Percentiles rank a stretch among this genome's conserved stretches.
phyloP scores from a whole-genome alignment of 2,329 filamentous ascomycete genomes.

The Nannizziopsis barbatae region DNA sequence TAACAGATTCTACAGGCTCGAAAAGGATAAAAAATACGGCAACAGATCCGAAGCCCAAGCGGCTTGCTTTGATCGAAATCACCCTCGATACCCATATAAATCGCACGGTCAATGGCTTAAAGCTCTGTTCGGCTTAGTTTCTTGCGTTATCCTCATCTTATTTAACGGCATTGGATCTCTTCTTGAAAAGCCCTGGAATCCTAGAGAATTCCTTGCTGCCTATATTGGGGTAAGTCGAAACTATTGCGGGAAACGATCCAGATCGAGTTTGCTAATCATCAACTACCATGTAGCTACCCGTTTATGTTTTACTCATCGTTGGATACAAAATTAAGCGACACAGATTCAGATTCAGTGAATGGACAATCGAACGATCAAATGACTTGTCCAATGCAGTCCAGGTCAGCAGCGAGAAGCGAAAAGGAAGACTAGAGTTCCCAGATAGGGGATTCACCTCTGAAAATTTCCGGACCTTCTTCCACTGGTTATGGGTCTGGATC shows the following conservation, averaged over 20 bases:
- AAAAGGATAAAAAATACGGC: conserved; percentile 31
- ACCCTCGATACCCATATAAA: conserved; percentile 22
- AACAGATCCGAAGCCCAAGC: conserved; percentile 27
- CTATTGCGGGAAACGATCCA: neutral
- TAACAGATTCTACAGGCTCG: conserved; percentile 22
- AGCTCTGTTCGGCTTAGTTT: conserved; percentile 20
- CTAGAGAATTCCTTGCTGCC: conserved; percentile 29
- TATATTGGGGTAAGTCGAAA: conserved; percentile 31
- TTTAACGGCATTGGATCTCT: conserved; percentile 18
- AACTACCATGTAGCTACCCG: conserved; percentile 22
- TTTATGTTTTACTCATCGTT: conserved; percentile 30
- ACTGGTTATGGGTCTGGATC: conserved; percentile 33
- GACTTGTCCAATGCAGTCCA: conserved; percentile 32
- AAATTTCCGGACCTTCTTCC: conserved; percentile 23
- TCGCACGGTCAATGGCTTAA: conserved; percentile 22
- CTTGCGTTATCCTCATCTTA: conserved; percentile 16
- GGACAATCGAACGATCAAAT: conserved; percentile 29
- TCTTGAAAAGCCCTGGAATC: conserved; percentile 25
- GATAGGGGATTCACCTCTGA: conserved; percentile 27
- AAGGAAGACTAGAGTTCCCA: conserved; percentile 30
- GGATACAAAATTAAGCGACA: conserved; percentile 32
- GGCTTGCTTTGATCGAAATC: conserved; percentile 18
- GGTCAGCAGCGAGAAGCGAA: conserved; percentile 24
- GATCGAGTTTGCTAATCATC: neutral
- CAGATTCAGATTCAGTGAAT: conserved; percentile 25